Evolutionary conservation across 495 filamentous ascomycete genomes (phyloP), one percentile per base, ranked within the genome.

Genomic region (Neurospora sp.): DNA sequence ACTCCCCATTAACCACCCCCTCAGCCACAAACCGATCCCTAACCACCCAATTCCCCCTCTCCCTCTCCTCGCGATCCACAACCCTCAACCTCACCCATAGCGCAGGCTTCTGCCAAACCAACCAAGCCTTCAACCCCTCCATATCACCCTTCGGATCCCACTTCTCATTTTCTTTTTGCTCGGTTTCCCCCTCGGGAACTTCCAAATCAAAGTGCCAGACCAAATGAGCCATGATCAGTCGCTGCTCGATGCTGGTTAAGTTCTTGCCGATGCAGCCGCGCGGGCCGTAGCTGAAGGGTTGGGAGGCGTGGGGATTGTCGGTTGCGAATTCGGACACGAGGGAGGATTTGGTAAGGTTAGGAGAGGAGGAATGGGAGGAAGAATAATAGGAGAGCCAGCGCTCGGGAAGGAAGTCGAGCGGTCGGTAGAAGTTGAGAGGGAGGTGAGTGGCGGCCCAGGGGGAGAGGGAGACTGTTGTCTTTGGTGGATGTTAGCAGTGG

Each of bases 181-280:
- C 70, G 3, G 1, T 4, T n/a, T 65, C 70, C 1, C 70, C 70
- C 17, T 59, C 48, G 10, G 53, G 48, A 1, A 69, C 22, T 40
- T 68, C 40, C 8, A 70, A 16, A 7, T 73, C 74, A 65, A 75
- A 73, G 10, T 73, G 44, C 38, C 48, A 72, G 2, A 75, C 39
- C n/a, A 75, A 14, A 27, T 75, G 65, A 6, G n/a, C 48, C 16
- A 75, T 70, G 37, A 75, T 45, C 6, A 75, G 45, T 22, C 71
- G 35, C 53, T 70, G 68, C 69, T 76, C 75, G 37, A 80, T 73
- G 72, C 79, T 78, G 0, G 82, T 80, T 61, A 87, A 70, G 12
- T 78, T 78, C 70, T 83, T 84, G n/a, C 85, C 87, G 48, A 87
- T 79, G 74, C 87, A 88, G 3, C 74, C 76, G 35, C 85, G 69